Evolutionary conservation across 1,284 basidiomycete species (phyloP).

Genomic region (Microbotryum lychnidis-dioicae): DNA sequence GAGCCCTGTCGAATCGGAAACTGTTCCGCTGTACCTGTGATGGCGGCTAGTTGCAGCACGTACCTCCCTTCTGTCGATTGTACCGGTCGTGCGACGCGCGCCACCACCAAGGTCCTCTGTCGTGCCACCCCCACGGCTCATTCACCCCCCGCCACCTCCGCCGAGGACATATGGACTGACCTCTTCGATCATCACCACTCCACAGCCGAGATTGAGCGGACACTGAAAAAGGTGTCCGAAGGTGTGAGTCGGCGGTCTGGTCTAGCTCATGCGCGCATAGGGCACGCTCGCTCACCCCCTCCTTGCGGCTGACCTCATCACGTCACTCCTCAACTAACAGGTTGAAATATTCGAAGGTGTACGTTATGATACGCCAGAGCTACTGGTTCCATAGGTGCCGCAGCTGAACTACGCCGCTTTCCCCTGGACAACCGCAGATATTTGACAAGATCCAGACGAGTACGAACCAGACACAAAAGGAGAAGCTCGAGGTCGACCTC

Average conservation of each 20-base stretch:
- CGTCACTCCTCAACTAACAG: not conserved
- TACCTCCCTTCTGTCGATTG: too few species aligned
- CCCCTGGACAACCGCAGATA: slow-evolving; percentile 44
- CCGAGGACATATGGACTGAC: too few species aligned
- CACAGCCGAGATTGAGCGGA: slow-evolving; percentile 89
- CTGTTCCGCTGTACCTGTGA: not conserved
- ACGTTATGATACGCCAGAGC: not conserved
- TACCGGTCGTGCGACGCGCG: not conserved
- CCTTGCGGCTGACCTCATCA: not conserved
- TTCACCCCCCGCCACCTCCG: not conserved
- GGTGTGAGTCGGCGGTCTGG: slow-evolving; percentile 48
- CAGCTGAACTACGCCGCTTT: not conserved
- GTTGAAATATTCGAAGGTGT: slow-evolving; percentile 78
- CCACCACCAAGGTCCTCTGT: not conserved
- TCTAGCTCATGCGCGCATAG: not conserved
- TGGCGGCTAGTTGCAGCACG: not conserved
- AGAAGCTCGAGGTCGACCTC: slow-evolving; percentile 87
- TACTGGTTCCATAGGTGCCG: not conserved
- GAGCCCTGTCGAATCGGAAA: not conserved
- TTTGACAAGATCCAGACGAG: slow-evolving; percentile 91
- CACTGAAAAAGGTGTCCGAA: slow-evolving; percentile 85
- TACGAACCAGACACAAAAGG: slow-evolving; percentile 90
- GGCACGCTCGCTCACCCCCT: too few species aligned
- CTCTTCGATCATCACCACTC: too few species aligned
- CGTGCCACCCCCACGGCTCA: not conserved